Conservation (phyloP, 345 rosid species). For the Excoecaria agallocha region DNA sequence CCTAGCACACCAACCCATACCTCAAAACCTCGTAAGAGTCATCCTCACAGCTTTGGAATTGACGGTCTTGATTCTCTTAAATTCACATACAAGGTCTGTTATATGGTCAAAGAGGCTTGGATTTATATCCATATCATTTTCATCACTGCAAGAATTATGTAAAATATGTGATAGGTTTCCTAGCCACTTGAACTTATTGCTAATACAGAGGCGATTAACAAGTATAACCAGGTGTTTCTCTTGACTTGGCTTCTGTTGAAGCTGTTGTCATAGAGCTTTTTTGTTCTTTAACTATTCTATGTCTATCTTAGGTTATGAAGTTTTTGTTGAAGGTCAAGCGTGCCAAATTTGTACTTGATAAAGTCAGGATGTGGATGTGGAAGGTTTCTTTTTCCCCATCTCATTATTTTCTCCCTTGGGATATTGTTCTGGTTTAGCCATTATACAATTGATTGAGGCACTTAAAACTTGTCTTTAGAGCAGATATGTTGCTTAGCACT, state of each 20-base stretch:
- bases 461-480: background rate
- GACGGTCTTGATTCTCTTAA: conserved; percentile 78
- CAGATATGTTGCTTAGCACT: background rate
- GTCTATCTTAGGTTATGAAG: conserved; percentile 71
- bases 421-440: background rate
- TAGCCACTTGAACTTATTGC: conserved; percentile 99
- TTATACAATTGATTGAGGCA: background rate
- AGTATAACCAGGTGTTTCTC: conserved; percentile 80
- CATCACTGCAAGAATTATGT: conserved; percentile 13
- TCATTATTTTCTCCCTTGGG: background rate
- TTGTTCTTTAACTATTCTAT: conserved; percentile 26
- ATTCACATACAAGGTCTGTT: conserved; percentile 75
- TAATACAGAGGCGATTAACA: conserved; percentile 79
- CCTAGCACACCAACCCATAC: conserved; percentile 37
- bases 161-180: conserved; percentile 55
- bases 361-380: conserved; percentile 99
- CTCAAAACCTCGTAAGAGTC: conserved; percentile 53
- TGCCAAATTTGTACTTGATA: conserved; percentile 92
- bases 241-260: conserved; percentile 21
- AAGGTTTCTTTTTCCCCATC: conserved; percentile 48
- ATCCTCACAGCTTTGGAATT: conserved; percentile 52
- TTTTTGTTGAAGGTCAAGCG: conserved; percentile 95
- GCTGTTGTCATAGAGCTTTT: conserved; percentile 16
- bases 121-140: conserved; percentile 11
- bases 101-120: conserved; percentile 12